phyloP scores from a whole-genome alignment of 2,329 filamentous ascomycete species.

The Epichloe bromicola region DNA sequence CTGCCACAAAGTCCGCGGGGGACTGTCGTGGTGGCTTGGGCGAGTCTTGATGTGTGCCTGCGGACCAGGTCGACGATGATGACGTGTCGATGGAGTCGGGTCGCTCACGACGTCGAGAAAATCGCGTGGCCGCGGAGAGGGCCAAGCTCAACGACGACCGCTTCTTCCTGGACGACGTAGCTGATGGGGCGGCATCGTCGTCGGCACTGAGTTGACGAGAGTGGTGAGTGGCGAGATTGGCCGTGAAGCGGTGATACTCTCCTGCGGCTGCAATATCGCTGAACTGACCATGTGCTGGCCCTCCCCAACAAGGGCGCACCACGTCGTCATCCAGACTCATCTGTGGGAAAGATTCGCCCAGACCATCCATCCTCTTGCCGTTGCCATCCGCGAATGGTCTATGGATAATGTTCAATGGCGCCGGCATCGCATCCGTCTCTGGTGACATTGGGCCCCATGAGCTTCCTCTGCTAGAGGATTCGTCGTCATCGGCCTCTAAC shows the following conservation, averaged over 20 bases:
- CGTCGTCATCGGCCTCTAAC: slow-evolving; percentile 10
- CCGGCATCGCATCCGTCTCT: slow-evolving; percentile 3
- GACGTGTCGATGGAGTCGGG: slow-evolving; percentile 7
- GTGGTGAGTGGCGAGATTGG: slow-evolving; percentile 16
- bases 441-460: slow-evolving; percentile 12
- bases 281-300: slow-evolving; percentile 15
- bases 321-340: slow-evolving; percentile 4
- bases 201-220: not conserved
- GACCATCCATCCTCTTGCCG: slow-evolving; percentile 2
- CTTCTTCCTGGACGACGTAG: slow-evolving; percentile 4
- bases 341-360: not conserved
- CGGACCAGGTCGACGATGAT: not conserved
- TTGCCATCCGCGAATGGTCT: slow-evolving; percentile 3
- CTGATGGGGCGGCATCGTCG: not conserved
- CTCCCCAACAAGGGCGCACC: slow-evolving; percentile 9
- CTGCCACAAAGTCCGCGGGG: not conserved
- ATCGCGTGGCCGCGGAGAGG: slow-evolving; percentile 14
- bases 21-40: not conserved
- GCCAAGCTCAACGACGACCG: slow-evolving; percentile 12
- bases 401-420: slow-evolving; percentile 4
- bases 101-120: slow-evolving; percentile 15
- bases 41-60: not conserved
- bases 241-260: slow-evolving; percentile 23
- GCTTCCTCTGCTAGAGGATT: slow-evolving; percentile 10
- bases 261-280: slow-evolving; percentile 18